phyloP scores from a whole-genome alignment of 768 basidiomycete genomes.

The Leccinum subtestaceum region DNA sequence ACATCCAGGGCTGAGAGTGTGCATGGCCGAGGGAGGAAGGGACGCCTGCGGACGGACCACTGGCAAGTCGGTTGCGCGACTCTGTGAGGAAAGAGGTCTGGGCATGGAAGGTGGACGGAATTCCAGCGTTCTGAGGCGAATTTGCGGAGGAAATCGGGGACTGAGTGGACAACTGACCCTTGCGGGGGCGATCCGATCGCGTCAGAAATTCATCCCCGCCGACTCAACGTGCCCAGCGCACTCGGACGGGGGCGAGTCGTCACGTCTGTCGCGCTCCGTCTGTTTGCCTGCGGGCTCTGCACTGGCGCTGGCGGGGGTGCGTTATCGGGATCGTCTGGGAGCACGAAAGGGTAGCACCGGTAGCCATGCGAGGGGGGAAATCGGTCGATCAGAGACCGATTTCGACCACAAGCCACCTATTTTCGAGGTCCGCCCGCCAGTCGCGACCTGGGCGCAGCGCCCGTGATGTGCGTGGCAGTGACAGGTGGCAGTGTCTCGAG shows the following conservation, averaged over 20 bases:
- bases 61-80: constrained; percentile 35
- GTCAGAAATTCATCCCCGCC: too few species aligned
- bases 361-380: too few species aligned
- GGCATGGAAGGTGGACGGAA: constrained; percentile 71
- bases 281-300: neutral
- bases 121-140: constrained; percentile 41
- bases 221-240: too few species aligned
- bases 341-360: constrained; percentile 44
- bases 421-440: too few species aligned
- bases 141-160: constrained; percentile 46
- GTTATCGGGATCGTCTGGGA: constrained; percentile 54
- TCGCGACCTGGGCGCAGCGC: too few species aligned
- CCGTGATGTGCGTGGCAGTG: too few species aligned
- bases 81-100: constrained; percentile 50
- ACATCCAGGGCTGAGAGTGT: constrained; percentile 27
- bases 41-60: constrained; percentile 41
- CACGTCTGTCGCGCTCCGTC: constrained; percentile 12
- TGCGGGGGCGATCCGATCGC: constrained; percentile 77
- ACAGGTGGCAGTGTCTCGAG: too few species aligned
- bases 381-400: too few species aligned
- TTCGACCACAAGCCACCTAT: too few species aligned
- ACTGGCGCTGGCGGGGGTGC: constrained; percentile 1
- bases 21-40: constrained; percentile 61
- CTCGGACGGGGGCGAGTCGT: neutral
- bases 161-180: constrained; percentile 42